Evolutionary conservation across 306 rosid species (phyloP), one percentile per base, ranked within the genome.

Genomic region (Aeschynomene evenia): DNA sequence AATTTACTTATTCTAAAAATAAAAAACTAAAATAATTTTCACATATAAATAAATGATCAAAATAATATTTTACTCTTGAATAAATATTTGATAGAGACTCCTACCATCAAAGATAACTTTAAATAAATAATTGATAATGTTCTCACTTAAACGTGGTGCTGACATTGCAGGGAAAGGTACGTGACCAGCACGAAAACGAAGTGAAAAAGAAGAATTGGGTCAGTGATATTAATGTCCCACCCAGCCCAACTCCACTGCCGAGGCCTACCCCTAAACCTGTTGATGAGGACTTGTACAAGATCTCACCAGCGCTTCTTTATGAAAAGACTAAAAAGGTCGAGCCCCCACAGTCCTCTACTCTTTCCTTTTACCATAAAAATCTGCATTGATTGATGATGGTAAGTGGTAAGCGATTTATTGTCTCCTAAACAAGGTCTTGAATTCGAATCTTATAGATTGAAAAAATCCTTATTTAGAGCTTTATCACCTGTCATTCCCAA

Each of bases 201-300:
- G 81, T 36, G 2, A 92, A 83, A 61, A 81, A 76, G 73, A 82
- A 84, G 59, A 67, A 61, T 10, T 84, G 91, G 94, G 81, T 71
- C 3, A 70, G 37, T 15, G 72, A 81, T 36, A 80, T 34, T 22
- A 36, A 21, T 63, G 75, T 73, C n/a, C 75, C 77, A 15, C 56
- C 59, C 0, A 70, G 80, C 54, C 80, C 79, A 43, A 66, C 34
- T 39, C 45, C 81, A 7, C 22, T 59, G 65, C 78, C 65, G 42
- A 78, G 76, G 66, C 79, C 81, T 40, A 76, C 78, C 18, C 87
- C 94, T 0, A 90, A 93, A 50, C 95, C 97, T 0, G 82, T 87
- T 48, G 96, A 94, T 10, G 96, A 90, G 71, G 98, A 94, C 66
- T 78, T 94, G 62, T 94, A 94, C 66, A 84, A 76, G 74, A 88